phyloP scores from a whole-genome alignment of 805 yeast species.

The Candida ovalis region DNA sequence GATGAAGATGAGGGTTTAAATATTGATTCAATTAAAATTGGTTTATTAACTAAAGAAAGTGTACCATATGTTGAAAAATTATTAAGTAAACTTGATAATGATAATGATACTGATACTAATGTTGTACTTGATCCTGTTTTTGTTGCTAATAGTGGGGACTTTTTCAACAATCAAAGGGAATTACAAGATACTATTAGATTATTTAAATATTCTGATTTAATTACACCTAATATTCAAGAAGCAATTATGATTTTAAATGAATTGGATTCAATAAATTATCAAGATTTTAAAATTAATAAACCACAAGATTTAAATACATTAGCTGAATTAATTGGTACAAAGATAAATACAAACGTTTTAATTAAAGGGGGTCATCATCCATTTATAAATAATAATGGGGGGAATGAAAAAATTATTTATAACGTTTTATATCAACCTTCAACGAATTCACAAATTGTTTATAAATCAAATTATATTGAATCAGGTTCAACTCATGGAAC shows the following conservation, averaged over 20 bases:
- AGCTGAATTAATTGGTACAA: constrained; percentile 37
- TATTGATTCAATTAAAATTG: constrained; percentile 71
- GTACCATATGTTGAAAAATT: constrained; percentile 29
- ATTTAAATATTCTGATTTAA: constrained; percentile 29
- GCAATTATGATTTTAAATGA: constrained; percentile 40
- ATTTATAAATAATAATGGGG: constrained; percentile 29
- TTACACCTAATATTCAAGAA: constrained; percentile 81
- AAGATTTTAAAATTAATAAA: constrained; percentile 20
- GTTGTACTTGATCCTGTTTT: constrained; percentile 81
- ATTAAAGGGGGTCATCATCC: constrained; percentile 85
- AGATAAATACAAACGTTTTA: constrained; percentile 48
- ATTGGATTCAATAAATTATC: constrained; percentile 6
- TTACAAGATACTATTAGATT: constrained; percentile 11
- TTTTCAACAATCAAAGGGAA: constrained; percentile 42
- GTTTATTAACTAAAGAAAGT: constrained; percentile 61
- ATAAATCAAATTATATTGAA: constrained; percentile 42
- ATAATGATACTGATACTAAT: constrained; percentile 2
- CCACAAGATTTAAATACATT: constrained; percentile 29
- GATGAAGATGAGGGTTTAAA: constrained; percentile 51
- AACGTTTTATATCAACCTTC: constrained; percentile 30
- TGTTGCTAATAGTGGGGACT: constrained; percentile 73
- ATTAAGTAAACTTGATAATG: constrained; percentile 4
- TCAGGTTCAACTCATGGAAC: constrained; percentile 78
- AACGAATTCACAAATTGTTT: constrained; percentile 36
- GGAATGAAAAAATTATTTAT: constrained; percentile 14